Percentiles rank a stretch among this genome's conserved stretches.
These are phyloP conservation scores for Bruguiera hainesii DNA, from an alignment of 441 rosid genomes.

Conservation along the genomic window DNA sequence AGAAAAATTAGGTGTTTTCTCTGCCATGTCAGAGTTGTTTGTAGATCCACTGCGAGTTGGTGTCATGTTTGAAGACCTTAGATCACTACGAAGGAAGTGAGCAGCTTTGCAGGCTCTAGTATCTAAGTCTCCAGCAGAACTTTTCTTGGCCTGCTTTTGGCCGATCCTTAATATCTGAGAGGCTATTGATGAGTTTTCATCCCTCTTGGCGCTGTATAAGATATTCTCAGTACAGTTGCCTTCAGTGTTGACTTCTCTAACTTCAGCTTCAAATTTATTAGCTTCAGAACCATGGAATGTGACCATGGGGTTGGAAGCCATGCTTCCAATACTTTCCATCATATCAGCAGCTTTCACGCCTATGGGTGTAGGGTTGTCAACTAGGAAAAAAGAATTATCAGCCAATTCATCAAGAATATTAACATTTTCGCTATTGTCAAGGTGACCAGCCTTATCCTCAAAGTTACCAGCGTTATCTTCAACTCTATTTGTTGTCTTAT, in stretches of 20 bases:
- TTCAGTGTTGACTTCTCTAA: background rate
- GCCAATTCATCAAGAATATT: slow-evolving; percentile 1
- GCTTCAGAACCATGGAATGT: background rate
- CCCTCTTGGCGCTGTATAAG: no score
- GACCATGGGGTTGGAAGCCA: slow-evolving; percentile 4
- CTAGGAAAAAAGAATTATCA: background rate
- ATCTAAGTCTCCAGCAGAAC: no score
- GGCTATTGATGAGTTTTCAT: no score
- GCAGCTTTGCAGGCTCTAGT: no score
- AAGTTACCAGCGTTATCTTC: background rate
- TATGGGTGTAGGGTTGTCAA: slow-evolving; percentile 3
- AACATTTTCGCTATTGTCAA: slow-evolving; percentile 6
- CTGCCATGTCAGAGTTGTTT: no score
- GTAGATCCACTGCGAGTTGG: no score
- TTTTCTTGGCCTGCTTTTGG: no score
- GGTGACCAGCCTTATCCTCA: slow-evolving; percentile 10
- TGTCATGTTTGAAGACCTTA: no score
- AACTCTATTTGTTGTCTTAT: slow-evolving; percentile 7
- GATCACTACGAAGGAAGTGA: no score
- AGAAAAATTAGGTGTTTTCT: no score
- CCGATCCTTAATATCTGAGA: no score
- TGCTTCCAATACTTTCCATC: background rate
- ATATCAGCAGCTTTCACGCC: slow-evolving; percentile 6
- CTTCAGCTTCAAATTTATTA: slow-evolving; percentile 8
- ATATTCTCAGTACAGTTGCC: no score